Conservation (phyloP, 2,329 filamentous ascomycete species). For the Penicillium brevicompactum region DNA sequence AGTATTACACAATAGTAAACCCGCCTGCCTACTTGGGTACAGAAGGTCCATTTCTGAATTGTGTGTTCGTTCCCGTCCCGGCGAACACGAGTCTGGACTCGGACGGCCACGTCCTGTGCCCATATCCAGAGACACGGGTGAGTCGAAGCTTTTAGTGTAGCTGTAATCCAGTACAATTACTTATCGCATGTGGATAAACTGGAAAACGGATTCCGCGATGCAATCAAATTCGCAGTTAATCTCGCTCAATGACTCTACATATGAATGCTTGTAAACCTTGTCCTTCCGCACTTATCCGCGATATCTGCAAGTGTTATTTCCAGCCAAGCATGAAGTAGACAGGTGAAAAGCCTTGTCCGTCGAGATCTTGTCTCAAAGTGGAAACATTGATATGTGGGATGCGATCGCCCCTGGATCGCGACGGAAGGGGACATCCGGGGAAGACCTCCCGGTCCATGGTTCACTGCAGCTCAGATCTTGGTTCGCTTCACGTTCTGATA, state of each 20-base stretch:
- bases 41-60: conserved; percentile 3
- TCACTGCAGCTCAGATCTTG: conserved; percentile 20
- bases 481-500: conserved; percentile 11
- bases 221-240: not conserved
- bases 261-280: not conserved
- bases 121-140: conserved; percentile 6
- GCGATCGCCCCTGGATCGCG: conserved; percentile 15
- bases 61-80: conserved; percentile 6
- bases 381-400: conserved; percentile 5
- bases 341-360: not conserved
- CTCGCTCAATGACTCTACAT: not conserved
- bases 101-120: conserved; percentile 1
- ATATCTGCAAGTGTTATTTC: not conserved
- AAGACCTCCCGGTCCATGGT: conserved; percentile 25
- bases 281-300: not conserved
- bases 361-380: not conserved
- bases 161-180: not conserved
- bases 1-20: conserved; percentile 6
- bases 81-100: conserved; percentile 9
- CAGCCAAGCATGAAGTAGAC: too few species aligned
- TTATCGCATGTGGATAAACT: conserved; percentile 1
- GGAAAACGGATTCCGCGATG: not conserved
- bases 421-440: conserved; percentile 19
- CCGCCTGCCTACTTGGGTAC: conserved; percentile 7
- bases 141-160: conserved; percentile 5